Percentiles rank a stretch among this genome's conserved stretches.
phyloP scores from a whole-genome alignment of 768 basidiomycete genomes.

The Boletus subcaerulescens region DNA sequence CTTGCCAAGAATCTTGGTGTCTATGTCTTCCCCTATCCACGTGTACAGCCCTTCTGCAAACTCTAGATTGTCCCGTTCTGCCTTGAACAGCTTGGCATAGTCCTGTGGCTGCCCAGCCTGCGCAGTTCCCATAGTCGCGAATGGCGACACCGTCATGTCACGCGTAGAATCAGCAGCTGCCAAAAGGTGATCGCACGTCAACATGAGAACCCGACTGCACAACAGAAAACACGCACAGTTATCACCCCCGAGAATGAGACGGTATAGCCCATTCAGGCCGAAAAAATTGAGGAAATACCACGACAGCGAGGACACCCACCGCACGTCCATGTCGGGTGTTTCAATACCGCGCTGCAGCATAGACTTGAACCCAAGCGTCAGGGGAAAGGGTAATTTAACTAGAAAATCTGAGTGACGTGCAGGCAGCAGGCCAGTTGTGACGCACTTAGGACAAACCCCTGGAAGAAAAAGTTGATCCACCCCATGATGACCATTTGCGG shows the following conservation, averaged over 20 bases:
- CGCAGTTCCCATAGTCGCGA: constrained; percentile 49
- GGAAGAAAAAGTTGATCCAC: constrained; percentile 99
- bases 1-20: constrained; percentile 70
- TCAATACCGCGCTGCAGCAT: constrained; percentile 97
- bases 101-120: constrained; percentile 69
- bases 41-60: constrained; percentile 83
- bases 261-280: constrained; percentile 93
- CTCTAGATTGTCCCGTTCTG: constrained; percentile 89
- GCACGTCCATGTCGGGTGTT: constrained; percentile 94
- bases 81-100: constrained; percentile 84
- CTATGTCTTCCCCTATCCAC: constrained; percentile 82
- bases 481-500: constrained; percentile 99
- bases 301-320: constrained; percentile 97
- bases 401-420: constrained; percentile 1
- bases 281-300: constrained; percentile 99
- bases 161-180: constrained; percentile 77
- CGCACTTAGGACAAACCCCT: constrained; percentile 96
- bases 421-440: constrained; percentile 17
- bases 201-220: constrained; percentile 10
- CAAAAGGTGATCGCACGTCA: constrained; percentile 13
- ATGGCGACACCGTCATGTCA: constrained; percentile 70
- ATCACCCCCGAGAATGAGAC: constrained; percentile 85
- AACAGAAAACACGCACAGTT: constrained; percentile 57
- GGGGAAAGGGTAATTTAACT: constrained; percentile 97
- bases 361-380: constrained; percentile 95